Evolutionary conservation across 176 grass and related monocot genomes (phyloP), one percentile per base, ranked within the genome.

Genomic region (Cenchrus americanus): DNA sequence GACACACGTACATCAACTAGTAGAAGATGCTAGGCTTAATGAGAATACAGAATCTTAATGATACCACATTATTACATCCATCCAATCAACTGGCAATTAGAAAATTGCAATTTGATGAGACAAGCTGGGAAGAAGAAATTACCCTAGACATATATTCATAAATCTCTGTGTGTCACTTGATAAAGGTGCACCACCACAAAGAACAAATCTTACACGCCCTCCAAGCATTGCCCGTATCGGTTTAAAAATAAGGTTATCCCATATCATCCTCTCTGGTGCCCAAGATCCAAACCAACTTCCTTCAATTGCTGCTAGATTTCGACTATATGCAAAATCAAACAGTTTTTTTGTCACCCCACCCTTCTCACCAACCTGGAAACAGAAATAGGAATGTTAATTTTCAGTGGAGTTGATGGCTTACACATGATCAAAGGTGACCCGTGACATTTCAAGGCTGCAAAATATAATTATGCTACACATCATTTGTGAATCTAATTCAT

Each of bases 71-170:
- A 6, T 43, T 46, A 19, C 48, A 57, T 32, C 14, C n/a, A 62
- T 64, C 50, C 40, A 0, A 21, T 60, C 26, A n/a, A 51, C 2
- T 13, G 8, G 46, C 32, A 60, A 59, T 43, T 68, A 65, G 52
- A 70, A 65, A 47, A 66, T n/a, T 11, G 44, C 66, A 66, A 76
- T 34, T 79, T 27, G 63, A 62, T 27, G 63, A 62, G 52, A 71
- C 57, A 75, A 83, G 30, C 23, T 17, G 30, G 27, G 47, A 9
- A 62, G 42, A 70, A 79, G 44, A 83, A 78, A 86, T 94, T 88
- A 94, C 94, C 94, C 94, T 19, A 97, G 62, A 63, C 94, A 94
- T 90, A 94, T 94, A 77, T 97, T 97, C 71, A 90, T 92, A 80
- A 97, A 94, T 97, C 94, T 94, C 85, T 97, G 94, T 30, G 94